Evolutionary conservation across 1,139 yeast species (phyloP).

Genomic region (Candida tetrigidarum): DNA sequence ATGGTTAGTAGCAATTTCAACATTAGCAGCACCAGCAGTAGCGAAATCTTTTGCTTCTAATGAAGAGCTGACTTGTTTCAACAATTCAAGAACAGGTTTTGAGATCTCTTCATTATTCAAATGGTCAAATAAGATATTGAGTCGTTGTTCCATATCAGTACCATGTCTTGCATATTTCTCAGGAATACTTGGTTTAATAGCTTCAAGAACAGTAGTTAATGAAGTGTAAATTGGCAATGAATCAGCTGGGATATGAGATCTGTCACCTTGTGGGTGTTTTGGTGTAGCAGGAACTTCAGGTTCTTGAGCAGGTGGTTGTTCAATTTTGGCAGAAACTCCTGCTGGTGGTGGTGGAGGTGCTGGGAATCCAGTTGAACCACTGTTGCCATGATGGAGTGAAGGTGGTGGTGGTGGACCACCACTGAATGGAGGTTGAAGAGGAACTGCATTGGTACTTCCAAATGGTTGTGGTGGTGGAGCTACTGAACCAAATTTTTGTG

Average conservation of each 20-base stretch:
- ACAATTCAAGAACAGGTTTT: slow-evolving; percentile 55
- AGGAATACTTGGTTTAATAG: slow-evolving; percentile 77
- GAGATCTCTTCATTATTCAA: slow-evolving; percentile 76
- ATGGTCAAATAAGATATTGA: slow-evolving; percentile 77
- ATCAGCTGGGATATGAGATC: slow-evolving; percentile 66
- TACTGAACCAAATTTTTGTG: slow-evolving; percentile 20
- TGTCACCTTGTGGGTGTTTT: slow-evolving; percentile 69
- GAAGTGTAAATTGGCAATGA: slow-evolving; percentile 62
- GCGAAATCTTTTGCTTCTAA: slow-evolving; percentile 59
- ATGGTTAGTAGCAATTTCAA: slow-evolving; percentile 66
- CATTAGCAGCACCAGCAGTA: slow-evolving; percentile 60
- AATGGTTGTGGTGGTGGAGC: slow-evolving; percentile 21
- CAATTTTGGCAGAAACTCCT: slow-evolving; percentile 16
- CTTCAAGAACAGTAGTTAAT: slow-evolving; percentile 57
- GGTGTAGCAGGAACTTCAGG: slow-evolving; percentile 23
- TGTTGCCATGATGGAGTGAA: slow-evolving; percentile 6
- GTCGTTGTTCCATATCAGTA: slow-evolving; percentile 80
- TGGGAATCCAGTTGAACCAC: slow-evolving; percentile 4
- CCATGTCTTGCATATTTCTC: slow-evolving; percentile 75
- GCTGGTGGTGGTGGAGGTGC: slow-evolving; percentile 18
- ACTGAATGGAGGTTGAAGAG: slow-evolving; percentile 16
- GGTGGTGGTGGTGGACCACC: slow-evolving; percentile 23
- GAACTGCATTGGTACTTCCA: slow-evolving; percentile 13
- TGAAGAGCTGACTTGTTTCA: slow-evolving; percentile 55
- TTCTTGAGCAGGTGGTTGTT: slow-evolving; percentile 22